Conservation (phyloP, 1,284 basidiomycete genomes). For the Athelia psychrophila region DNA sequence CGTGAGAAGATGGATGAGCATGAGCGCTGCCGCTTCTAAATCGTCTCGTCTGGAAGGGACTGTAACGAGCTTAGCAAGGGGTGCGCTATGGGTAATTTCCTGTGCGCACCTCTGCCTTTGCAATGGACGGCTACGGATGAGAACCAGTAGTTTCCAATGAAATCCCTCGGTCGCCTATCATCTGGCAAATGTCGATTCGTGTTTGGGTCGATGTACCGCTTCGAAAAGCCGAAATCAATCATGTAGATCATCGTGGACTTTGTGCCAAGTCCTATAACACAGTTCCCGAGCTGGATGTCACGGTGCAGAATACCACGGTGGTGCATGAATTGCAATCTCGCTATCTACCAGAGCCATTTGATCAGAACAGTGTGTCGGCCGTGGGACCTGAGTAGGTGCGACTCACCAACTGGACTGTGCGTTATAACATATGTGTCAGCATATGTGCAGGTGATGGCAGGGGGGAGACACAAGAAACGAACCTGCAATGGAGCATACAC, state of each 20-base stretch:
- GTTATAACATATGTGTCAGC: too few species aligned
- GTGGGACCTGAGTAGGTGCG: not conserved
- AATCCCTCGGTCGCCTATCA: conserved; percentile 61
- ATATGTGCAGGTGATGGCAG: too few species aligned
- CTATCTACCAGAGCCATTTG: conserved; percentile 42
- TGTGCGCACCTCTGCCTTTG: conserved; percentile 56
- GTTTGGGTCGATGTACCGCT: conserved; percentile 62
- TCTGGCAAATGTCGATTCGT: conserved; percentile 67
- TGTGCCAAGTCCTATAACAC: conserved; percentile 55
- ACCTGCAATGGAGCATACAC: conserved; percentile 70
- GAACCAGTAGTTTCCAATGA: conserved; percentile 82
- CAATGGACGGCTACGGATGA: conserved; percentile 72
- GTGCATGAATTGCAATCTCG: conserved; percentile 70
- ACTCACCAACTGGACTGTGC: conserved; percentile 72
- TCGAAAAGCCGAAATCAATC: conserved; percentile 83
- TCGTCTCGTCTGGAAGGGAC: conserved; percentile 76
- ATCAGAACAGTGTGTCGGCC: conserved; percentile 3
- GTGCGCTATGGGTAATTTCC: not conserved
- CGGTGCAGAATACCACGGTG: conserved; percentile 66
- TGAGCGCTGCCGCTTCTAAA: conserved; percentile 69
- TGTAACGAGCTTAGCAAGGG: conserved; percentile 20
- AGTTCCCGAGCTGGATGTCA: conserved; percentile 77
- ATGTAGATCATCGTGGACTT: conserved; percentile 65
- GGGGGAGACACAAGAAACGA: too few species aligned
- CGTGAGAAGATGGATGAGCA: conserved; percentile 75